Conservation (phyloP, 2,329 filamentous ascomycete genomes). For the Sarocladium kiliense region DNA sequence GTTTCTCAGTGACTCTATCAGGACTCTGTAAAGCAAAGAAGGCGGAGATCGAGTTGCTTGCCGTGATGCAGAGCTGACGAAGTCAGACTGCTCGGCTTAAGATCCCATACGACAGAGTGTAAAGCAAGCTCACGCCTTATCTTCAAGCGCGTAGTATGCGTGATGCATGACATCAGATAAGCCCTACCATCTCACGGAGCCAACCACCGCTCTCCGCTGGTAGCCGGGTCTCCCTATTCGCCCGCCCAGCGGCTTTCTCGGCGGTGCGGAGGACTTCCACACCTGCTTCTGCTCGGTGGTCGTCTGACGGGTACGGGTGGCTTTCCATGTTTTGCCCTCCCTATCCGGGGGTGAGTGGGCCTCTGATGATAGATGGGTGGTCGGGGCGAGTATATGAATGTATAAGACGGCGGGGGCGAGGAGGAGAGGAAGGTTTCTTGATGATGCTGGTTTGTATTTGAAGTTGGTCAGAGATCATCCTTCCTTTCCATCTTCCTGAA, state of each 20-base stretch:
- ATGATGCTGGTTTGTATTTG: not conserved
- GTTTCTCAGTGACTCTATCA: too few species aligned
- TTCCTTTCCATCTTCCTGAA: not conserved
- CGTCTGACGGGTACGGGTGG: constrained; percentile 6
- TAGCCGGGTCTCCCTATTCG: not conserved
- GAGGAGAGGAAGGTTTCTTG: not conserved
- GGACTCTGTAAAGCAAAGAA: too few species aligned
- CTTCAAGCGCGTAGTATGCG: not conserved
- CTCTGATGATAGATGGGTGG: not conserved
- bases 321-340: not conserved
- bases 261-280: constrained; percentile 3
- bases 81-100: not conserved
- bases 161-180: constrained; percentile 3
- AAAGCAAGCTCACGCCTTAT: not conserved
- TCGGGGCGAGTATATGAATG: not conserved
- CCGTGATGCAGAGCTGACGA: not conserved
- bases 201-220: not conserved
- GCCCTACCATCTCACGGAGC: constrained; percentile 14
- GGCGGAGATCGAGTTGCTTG: too few species aligned
- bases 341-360: not conserved
- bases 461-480: not conserved
- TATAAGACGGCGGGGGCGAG: not conserved
- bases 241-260: not conserved
- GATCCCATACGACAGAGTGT: not conserved
- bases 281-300: not conserved